These are phyloP conservation scores for Fimicolochytrium jonesii DNA, from an alignment of 192 early-diverging fungal species.

Conservation along the genomic window DNA sequence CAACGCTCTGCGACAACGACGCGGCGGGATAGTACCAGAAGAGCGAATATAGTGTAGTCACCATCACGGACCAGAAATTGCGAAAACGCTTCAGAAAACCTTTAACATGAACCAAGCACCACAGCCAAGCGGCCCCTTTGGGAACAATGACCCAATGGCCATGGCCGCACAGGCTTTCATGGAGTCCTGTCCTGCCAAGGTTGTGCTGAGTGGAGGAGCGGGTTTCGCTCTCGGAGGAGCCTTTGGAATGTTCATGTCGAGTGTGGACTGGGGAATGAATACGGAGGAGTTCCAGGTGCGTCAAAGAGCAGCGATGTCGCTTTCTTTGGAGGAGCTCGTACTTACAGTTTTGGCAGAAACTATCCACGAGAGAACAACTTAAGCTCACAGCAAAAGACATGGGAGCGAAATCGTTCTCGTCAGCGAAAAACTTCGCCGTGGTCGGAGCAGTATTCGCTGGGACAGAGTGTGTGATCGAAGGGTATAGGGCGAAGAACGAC, in stretches of 20 bases:
- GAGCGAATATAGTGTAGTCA: too few relatives aligned
- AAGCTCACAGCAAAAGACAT: constrained; percentile 83
- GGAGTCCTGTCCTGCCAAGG: constrained; percentile 43
- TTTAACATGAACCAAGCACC: constrained; percentile 4
- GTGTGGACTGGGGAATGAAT: constrained; percentile 74
- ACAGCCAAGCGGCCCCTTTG: constrained; percentile 15
- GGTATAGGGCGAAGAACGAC: constrained; percentile 93
- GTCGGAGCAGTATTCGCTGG: constrained; percentile 90
- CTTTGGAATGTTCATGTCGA: constrained; percentile 91
- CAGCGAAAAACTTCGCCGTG: constrained; percentile 90
- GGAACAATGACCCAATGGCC: constrained; percentile 14
- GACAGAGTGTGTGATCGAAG: constrained; percentile 92
- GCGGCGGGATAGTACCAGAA: too few relatives aligned
- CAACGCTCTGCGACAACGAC: too few relatives aligned
- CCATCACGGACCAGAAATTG: too few relatives aligned
- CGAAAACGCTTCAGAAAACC: too few relatives aligned
- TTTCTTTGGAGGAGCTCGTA: too few relatives aligned
- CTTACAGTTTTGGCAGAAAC: constrained; percentile 41
- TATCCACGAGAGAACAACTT: constrained; percentile 82
- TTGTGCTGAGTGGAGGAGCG: constrained; percentile 29
- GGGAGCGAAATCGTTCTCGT: constrained; percentile 70
- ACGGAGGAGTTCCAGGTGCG: constrained; percentile 56
- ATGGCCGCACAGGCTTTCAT: constrained; percentile 26
- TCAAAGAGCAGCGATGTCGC: not conserved
- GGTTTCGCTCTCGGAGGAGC: constrained; percentile 86